Percentiles rank a stretch among this genome's conserved stretches.
These are phyloP conservation scores for Eucalyptus decipiens DNA, from an alignment of 345 rosid genomes.

Conservation along the genomic window DNA sequence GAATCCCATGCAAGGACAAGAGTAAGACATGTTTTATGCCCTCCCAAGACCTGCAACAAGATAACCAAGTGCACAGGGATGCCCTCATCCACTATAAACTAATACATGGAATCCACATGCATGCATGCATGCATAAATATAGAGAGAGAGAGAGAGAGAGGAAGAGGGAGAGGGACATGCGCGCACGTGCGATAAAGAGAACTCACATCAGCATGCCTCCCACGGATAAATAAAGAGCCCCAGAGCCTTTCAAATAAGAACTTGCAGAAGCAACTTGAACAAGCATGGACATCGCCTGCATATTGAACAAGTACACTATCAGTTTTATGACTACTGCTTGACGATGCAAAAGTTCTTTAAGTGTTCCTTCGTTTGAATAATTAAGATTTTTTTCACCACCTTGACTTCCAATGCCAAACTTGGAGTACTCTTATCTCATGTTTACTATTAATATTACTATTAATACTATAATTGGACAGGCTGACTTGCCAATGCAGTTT, in stretches of 20 bases:
- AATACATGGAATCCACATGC: neutral
- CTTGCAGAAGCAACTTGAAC: slow-evolving; percentile 72
- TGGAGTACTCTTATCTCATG: neutral
- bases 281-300: slow-evolving; percentile 75
- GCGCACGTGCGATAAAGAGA: accelerated
- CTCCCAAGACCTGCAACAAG: neutral
- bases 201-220: slow-evolving; percentile 91
- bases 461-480: neutral
- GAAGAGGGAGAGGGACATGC: too few species aligned
- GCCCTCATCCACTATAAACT: neutral
- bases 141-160: too few species aligned
- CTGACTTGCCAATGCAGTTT: neutral
- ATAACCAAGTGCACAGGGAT: neutral
- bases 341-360: neutral
- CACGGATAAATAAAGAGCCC: slow-evolving; percentile 58
- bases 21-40: neutral
- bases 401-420: neutral
- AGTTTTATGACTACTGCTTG: neutral
- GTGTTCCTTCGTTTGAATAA: neutral
- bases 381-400: neutral
- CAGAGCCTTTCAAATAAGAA: slow-evolving; percentile 22
- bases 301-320: neutral
- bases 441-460: neutral
- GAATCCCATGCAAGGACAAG: neutral
- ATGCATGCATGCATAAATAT: too few species aligned